Evolutionary conservation across 176 grass and related monocot genomes (phyloP).

Genomic region (Ensete ventricosum): DNA sequence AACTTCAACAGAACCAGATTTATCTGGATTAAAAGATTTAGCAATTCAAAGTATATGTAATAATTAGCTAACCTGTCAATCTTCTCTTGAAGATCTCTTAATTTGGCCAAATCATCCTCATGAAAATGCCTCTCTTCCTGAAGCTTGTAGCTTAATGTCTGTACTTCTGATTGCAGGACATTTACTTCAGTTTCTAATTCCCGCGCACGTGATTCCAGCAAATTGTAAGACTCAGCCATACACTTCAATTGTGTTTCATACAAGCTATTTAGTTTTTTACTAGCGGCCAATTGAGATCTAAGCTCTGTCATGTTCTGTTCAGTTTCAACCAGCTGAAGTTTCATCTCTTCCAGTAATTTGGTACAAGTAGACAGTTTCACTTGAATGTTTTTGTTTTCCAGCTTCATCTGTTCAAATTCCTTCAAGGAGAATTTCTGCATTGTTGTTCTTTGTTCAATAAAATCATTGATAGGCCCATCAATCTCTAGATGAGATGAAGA

Average conservation of each 20-base stretch:
- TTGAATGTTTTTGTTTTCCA: constrained; percentile 55
- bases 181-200: constrained; percentile 74
- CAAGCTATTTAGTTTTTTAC: constrained; percentile 75
- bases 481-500: constrained; percentile 55
- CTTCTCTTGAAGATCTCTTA: constrained; percentile 71
- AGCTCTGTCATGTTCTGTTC: constrained; percentile 56
- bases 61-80: constrained; percentile 49
- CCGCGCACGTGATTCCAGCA: constrained; percentile 62
- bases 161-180: constrained; percentile 39
- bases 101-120: constrained; percentile 65
- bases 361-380: constrained; percentile 56
- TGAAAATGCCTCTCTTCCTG: constrained; percentile 57
- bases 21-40: background rate
- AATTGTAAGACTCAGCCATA: constrained; percentile 91
- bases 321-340: constrained; percentile 51
- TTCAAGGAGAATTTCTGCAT: constrained; percentile 29
- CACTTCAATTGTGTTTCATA: constrained; percentile 91
- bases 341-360: constrained; percentile 52
- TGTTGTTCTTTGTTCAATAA: constrained; percentile 36
- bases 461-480: constrained; percentile 38
- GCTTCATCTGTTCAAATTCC: constrained; percentile 68
- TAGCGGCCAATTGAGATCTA: constrained; percentile 30
- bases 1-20: background rate
- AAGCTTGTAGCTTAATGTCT: constrained; percentile 54
- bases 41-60: background rate